Conservation (phyloP, 1,139 yeast species). For the Pichia norvegensis region DNA sequence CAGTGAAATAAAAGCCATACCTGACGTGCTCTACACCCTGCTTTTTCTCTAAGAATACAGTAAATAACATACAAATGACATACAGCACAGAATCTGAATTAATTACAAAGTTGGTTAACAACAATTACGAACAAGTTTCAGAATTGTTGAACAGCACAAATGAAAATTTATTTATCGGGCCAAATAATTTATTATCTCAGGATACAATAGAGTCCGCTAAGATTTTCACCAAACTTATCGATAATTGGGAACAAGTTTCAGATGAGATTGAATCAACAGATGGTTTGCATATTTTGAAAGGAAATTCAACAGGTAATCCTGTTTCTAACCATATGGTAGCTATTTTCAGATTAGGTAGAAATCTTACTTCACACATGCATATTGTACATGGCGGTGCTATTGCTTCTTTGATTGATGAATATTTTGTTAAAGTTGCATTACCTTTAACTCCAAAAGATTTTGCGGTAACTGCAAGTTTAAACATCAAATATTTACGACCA, state of each 20-base stretch:
- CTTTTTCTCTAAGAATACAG: background rate
- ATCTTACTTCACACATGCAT: slow-evolving; percentile 42
- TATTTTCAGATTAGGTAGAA: slow-evolving; percentile 39
- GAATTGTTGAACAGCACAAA: slow-evolving; percentile 20
- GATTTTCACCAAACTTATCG: slow-evolving; percentile 15
- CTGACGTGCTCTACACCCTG: background rate
- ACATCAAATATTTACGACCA: slow-evolving; percentile 22
- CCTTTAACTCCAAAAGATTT: slow-evolving; percentile 33
- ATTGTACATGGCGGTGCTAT: slow-evolving; percentile 52
- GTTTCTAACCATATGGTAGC: slow-evolving; percentile 33
- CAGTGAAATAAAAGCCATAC: background rate
- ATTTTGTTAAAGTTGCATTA: slow-evolving; percentile 45
- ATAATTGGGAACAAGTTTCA: slow-evolving; percentile 4
- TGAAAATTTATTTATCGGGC: slow-evolving; percentile 21
- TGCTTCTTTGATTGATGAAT: slow-evolving; percentile 48
- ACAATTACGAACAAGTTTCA: slow-evolving; percentile 14
- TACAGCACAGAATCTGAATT: background rate
- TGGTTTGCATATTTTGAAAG: background rate
- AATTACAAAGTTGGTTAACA: background rate
- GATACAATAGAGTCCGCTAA: slow-evolving; percentile 18
- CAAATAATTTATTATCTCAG: slow-evolving; percentile 16
- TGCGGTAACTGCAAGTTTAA: slow-evolving; percentile 30
- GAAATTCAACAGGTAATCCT: slow-evolving; percentile 1
- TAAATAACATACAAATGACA: slow-evolving; percentile 1
- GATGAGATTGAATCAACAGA: background rate